Evolutionary conservation across 305 asterid species (phyloP).

Genomic region (Coffea humblotiana): DNA sequence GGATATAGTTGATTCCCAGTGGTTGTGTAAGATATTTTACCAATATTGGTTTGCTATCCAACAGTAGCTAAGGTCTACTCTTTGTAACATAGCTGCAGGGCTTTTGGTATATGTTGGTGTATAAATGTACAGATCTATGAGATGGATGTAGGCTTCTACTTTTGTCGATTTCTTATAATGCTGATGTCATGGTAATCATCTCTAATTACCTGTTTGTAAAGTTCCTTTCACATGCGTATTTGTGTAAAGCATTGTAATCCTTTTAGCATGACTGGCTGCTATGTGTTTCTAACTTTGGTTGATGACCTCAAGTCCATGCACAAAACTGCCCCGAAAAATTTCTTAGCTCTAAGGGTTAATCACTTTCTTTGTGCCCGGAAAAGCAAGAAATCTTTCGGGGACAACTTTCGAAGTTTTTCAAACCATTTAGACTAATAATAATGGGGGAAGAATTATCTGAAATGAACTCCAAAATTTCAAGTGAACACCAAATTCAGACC

Average conservation of each 20-base stretch:
- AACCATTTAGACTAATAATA: too few relatives aligned
- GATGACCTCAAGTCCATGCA: background rate
- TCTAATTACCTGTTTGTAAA: background rate
- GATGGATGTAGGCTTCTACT: background rate
- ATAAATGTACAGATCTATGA: conserved; percentile 8
- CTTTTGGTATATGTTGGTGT: conserved; percentile 1
- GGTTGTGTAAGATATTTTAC: conserved; percentile 2
- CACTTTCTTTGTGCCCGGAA: background rate
- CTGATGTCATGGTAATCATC: background rate
- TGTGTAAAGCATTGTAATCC: background rate
- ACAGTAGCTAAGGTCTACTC: background rate
- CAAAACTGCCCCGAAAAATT: background rate
- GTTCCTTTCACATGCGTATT: background rate
- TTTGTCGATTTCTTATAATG: background rate
- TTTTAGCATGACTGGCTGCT: background rate
- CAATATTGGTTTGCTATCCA: conserved; percentile 2
- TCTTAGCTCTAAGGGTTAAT: background rate
- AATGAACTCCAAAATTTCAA: too few relatives aligned
- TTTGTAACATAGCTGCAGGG: background rate
- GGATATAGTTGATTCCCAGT: background rate
- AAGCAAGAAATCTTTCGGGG: background rate
- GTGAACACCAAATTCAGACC: background rate
- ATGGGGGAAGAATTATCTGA: background rate
- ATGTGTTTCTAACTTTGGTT: background rate
- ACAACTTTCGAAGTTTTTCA: too few relatives aligned